Base-by-base conservation (phyloP, 805 yeast species). In the Wickerhamomyces silvicola region DNA sequence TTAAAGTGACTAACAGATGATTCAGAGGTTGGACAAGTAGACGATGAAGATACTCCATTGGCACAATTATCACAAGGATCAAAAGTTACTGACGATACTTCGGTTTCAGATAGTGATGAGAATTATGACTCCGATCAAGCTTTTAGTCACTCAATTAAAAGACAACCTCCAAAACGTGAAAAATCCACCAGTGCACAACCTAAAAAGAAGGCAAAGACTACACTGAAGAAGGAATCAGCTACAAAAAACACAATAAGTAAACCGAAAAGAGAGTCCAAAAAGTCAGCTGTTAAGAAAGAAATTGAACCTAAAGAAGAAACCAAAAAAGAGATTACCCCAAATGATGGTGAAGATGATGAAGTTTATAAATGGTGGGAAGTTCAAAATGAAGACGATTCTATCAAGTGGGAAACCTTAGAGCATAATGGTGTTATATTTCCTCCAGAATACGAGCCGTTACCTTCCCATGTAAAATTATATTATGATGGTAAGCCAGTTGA, bases 351-450 rank as follows among this genome's bases (percentile, higher is more conserved):
- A 12, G 77, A 70, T n/a, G 78, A 70, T 3, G 84, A 69, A 2
- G 64, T 59, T n/a, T 78, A 73, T 52, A 79, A 77, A 56, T 78
- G 94, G 94, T 86, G 95, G 92, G 90, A 84, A 52, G 75, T 73
- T 26, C 75, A 73, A 27, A 56, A 60, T 22, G 81, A 76, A 20
- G 82, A 83, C 49, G 90, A 81, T 20, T 73, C 79, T 25, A 67
- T 78, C 33, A 85, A 86, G 52, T 90, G 98, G 98, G 79, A 75
- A 16, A 72, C 87, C 1, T 62, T 90, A 32, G 85, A 75, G 41
- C 98, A 90, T 54, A 78, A 72, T 43, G 98, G 98, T 48, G 96
- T 90, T 10, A 60, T 88, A 20, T 90, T 90, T 49, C 97, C 98
- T 2, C 97, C 97, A 0, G 81, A 75, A 3, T 90, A 90, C 55